phyloP scores from a whole-genome alignment of 73 alveolate genomes.

The Stentor roeselii region DNA sequence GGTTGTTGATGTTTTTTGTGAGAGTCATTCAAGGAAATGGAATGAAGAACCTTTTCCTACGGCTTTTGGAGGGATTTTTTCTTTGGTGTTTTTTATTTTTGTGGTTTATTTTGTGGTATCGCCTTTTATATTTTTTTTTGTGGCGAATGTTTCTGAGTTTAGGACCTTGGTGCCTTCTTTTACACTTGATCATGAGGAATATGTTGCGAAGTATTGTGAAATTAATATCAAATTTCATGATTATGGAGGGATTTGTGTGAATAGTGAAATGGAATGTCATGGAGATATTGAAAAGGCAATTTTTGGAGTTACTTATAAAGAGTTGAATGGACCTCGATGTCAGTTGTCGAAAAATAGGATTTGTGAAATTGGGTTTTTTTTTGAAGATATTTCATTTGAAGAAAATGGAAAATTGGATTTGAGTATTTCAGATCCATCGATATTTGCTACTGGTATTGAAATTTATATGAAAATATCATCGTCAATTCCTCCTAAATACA shows the following conservation, averaged over 20 bases:
- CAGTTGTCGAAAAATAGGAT: no score
- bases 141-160: neutral
- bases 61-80: neutral
- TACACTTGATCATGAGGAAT: neutral
- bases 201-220: no score
- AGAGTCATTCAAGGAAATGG: neutral
- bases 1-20: neutral
- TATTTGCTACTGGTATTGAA: neutral
- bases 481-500: neutral
- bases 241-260: slow-evolving; percentile 7
- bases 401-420: neutral
- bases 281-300: neutral
- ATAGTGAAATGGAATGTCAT: neutral
- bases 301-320: neutral
- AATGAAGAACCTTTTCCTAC: neutral
- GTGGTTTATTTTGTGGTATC: neutral
- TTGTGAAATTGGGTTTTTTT: neutral
- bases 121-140: neutral
- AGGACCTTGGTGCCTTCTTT: neutral
- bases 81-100: neutral
- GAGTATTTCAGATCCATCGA: neutral
- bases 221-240: neutral
- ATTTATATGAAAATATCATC: neutral
- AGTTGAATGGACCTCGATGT: neutral
- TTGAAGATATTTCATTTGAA: neutral